These are phyloP conservation scores for Tolypocladium endophyticum DNA, from an alignment of 2,329 filamentous ascomycete species.

Conservation along the genomic window DNA sequence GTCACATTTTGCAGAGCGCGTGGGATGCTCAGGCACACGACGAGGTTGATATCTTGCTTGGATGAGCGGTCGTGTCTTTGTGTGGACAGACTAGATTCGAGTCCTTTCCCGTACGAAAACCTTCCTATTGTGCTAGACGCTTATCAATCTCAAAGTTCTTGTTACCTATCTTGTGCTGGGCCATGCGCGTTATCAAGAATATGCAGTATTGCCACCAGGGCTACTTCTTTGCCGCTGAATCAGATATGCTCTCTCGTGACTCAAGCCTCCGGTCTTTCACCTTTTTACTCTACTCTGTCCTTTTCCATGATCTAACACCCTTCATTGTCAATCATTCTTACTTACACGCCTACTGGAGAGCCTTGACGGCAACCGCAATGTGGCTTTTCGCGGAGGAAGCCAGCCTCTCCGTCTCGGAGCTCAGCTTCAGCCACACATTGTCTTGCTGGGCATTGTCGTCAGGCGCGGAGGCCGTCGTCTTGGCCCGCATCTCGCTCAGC, in stretches of 20 bases:
- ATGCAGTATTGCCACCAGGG: neutral
- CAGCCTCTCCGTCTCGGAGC: neutral
- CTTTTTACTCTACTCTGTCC: neutral
- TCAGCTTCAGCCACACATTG: neutral
- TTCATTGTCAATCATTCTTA: neutral
- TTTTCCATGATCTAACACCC: neutral
- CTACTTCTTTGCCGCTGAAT: neutral
- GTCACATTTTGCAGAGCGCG: conserved; percentile 27
- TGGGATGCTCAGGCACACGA: conserved; percentile 30
- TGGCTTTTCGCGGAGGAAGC: neutral
- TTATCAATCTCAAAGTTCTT: too few species aligned
- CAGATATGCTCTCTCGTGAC: neutral
- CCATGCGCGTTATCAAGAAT: neutral
- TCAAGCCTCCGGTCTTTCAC: neutral
- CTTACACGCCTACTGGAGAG: neutral
- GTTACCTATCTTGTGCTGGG: too few species aligned
- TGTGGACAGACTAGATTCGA: neutral
- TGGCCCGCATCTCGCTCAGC: conserved; percentile 1
- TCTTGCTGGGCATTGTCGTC: neutral
- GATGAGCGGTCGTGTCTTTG: conserved; percentile 11
- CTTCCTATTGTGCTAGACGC: too few species aligned
- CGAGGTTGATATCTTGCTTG: conserved; percentile 29
- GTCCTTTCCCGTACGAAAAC: neutral
- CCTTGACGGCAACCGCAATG: neutral
- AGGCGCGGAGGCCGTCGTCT: neutral